phyloP scores from a whole-genome alignment of 164 flowering plant species.

The Nelumbo lutea region DNA sequence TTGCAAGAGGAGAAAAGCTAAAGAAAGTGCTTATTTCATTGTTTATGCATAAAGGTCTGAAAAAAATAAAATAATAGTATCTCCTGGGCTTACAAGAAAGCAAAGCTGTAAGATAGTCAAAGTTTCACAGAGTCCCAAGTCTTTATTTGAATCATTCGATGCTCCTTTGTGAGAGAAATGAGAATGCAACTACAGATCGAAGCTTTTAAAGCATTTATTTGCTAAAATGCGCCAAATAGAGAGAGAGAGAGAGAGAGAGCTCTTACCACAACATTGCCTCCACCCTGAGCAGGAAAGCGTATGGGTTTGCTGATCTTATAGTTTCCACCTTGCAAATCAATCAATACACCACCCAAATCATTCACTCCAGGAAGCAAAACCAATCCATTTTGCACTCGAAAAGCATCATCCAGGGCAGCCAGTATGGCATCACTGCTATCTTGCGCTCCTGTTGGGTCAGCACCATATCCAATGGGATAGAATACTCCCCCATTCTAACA shows the following conservation, averaged over 20 bases:
- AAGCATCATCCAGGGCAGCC: not conserved
- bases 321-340: constrained; percentile 6
- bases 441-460: constrained; percentile 2
- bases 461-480: constrained; percentile 6
- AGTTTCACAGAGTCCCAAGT: too few relatives aligned
- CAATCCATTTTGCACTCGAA: not conserved
- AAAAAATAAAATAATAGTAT: too few relatives aligned
- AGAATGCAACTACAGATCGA: too few relatives aligned
- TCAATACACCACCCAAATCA: constrained; percentile 4
- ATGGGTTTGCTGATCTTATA: not conserved
- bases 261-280: constrained; percentile 4
- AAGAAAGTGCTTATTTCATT: not conserved
- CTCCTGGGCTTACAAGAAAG: too few relatives aligned
- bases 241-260: constrained; percentile 4
- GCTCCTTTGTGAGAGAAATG: too few relatives aligned
- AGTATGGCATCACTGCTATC: constrained; percentile 3
- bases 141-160: too few relatives aligned
- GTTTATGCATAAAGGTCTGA: too few relatives aligned
- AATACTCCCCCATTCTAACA: constrained; percentile 1
- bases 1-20: not conserved
- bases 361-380: not conserved
- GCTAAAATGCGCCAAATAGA: not conserved
- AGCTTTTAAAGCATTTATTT: not conserved
- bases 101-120: too few relatives aligned
- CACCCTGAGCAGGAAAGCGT: not conserved